These are phyloP conservation scores for Hymenoscyphus scutula DNA, from an alignment of 2,329 filamentous ascomycete species.

Conservation along the genomic window DNA sequence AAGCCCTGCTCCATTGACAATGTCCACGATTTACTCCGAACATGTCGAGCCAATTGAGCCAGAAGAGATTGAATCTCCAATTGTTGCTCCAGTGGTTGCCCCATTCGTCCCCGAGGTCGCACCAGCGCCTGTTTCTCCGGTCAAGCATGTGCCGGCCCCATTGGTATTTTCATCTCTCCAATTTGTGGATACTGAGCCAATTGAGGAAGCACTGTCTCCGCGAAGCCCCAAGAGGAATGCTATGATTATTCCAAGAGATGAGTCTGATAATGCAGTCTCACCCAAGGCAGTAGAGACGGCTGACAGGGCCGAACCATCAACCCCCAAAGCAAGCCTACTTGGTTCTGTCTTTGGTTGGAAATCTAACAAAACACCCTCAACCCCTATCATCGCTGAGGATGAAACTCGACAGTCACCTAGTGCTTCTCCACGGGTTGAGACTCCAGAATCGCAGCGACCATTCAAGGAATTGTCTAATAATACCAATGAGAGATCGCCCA, in stretches of 20 bases:
- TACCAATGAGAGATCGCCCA: slow-evolving; percentile 41
- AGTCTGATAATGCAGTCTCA: slow-evolving; percentile 31
- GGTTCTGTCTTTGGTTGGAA: slow-evolving; percentile 46
- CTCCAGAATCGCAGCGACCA: slow-evolving; percentile 55
- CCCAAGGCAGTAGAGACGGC: not conserved
- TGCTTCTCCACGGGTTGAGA: slow-evolving; percentile 48
- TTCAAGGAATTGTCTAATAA: slow-evolving; percentile 65
- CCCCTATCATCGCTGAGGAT: slow-evolving; percentile 61
- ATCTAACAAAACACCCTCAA: slow-evolving; percentile 40
- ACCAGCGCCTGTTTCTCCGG: slow-evolving; percentile 11
- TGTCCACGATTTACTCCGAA: slow-evolving; percentile 44
- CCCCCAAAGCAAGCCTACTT: slow-evolving; percentile 37
- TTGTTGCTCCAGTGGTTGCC: slow-evolving; percentile 11
- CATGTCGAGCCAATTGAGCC: slow-evolving; percentile 36
- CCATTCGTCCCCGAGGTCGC: not conserved
- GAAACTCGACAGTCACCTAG: slow-evolving; percentile 56
- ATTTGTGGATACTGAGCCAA: slow-evolving; percentile 33
- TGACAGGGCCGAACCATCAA: not conserved
- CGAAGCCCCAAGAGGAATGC: slow-evolving; percentile 54
- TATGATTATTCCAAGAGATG: slow-evolving; percentile 54
- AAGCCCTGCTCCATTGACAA: slow-evolving; percentile 32
- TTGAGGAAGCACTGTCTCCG: slow-evolving; percentile 36
- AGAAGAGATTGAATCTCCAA: slow-evolving; percentile 7
- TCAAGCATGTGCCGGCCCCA: slow-evolving; percentile 29
- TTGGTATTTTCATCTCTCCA: slow-evolving; percentile 34